Evolutionary conservation across 345 rosid genomes (phyloP).

Genomic region (Fremontodendron californicum): DNA sequence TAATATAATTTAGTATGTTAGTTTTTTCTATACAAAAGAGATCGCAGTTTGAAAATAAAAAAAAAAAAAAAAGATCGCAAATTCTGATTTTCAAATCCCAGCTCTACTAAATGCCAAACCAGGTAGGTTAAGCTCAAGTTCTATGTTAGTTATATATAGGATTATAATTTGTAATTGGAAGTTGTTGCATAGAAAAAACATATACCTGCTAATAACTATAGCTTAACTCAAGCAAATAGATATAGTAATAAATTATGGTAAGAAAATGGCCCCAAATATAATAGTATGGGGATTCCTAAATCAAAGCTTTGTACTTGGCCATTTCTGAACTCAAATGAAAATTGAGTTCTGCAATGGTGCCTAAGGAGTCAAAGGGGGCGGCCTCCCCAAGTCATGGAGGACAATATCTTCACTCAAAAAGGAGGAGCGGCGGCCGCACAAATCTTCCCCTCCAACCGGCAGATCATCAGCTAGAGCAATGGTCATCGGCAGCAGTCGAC

Average conservation of each 20-base stretch:
- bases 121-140: no score
- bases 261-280: conserved; percentile 27
- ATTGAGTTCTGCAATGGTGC: conserved; percentile 24
- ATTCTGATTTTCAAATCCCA: no score
- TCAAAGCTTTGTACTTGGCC: conserved; percentile 28
- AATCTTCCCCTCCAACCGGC: conserved; percentile 22
- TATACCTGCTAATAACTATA: background rate
- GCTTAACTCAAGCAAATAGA: background rate
- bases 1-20: no score
- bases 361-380: conserved; percentile 36
- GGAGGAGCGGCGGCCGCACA: conserved; percentile 7
- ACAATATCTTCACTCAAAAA: conserved; percentile 26
- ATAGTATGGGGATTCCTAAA: conserved; percentile 10
- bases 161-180: background rate
- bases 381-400: conserved; percentile 39
- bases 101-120: no score
- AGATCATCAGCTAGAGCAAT: conserved; percentile 10
- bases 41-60: no score
- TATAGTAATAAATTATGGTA: no score
- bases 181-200: conserved; percentile 15
- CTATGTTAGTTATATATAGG: background rate
- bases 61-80: no score
- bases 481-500: conserved; percentile 33
- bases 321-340: conserved; percentile 30
- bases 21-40: no score